phyloP scores from a whole-genome alignment of 768 basidiomycete genomes.

The Boletus eberwhitei region DNA sequence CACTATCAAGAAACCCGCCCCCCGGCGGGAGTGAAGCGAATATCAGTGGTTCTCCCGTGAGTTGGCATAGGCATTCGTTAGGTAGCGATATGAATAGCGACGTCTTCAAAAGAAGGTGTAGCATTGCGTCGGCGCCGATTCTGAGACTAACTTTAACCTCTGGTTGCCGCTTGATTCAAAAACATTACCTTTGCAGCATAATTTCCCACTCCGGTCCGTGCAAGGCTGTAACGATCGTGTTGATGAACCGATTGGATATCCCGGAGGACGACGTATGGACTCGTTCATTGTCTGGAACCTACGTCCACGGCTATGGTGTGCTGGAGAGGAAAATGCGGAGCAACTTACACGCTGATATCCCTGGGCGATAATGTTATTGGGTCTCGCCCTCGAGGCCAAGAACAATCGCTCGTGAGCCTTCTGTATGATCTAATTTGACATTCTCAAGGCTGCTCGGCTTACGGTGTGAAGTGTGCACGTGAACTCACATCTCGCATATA shows the following conservation, averaged over 20 bases:
- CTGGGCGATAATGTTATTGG: conserved; percentile 58
- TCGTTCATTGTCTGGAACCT: conserved; percentile 35
- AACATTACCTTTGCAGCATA: conserved; percentile 55
- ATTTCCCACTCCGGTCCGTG: conserved; percentile 63
- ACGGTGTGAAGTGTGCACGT: not conserved
- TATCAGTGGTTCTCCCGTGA: conserved; percentile 70
- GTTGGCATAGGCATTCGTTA: conserved; percentile 81
- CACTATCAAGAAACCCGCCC: conserved; percentile 10
- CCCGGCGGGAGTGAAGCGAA: conserved; percentile 33
- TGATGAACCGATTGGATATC: conserved; percentile 61
- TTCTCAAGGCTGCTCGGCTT: not conserved
- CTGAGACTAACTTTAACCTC: conserved; percentile 37
- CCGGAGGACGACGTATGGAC: conserved; percentile 38
- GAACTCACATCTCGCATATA: conserved; percentile 53
- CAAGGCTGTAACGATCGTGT: conserved; percentile 70
- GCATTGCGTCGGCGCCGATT: conserved; percentile 72
- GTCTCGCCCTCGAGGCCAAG: conserved; percentile 31
- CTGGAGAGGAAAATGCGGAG: not conserved
- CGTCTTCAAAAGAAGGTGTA: conserved; percentile 72
- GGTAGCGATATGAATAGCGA: conserved; percentile 75
- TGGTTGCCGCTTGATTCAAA: not conserved
- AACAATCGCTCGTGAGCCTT: conserved; percentile 57
- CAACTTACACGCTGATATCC: conserved; percentile 60
- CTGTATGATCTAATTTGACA: conserved; percentile 50
- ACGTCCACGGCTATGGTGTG: not conserved